phyloP scores from a whole-genome alignment of 208 protist species.

The Acanthamoeba culbertsoni region DNA sequence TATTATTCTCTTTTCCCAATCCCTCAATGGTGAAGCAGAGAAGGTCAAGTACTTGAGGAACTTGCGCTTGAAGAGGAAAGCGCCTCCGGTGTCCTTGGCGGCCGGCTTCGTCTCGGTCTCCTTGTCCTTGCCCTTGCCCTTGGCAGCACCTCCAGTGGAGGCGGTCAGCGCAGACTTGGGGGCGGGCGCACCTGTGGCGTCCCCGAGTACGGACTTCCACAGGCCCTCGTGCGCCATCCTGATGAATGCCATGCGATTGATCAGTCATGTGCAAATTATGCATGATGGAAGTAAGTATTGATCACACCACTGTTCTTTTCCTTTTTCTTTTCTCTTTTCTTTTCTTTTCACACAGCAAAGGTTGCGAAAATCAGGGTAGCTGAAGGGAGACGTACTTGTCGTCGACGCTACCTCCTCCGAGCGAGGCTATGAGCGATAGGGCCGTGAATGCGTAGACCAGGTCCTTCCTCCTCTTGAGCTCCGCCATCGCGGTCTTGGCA shows the following conservation, averaged over 20 bases:
- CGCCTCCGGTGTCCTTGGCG: not conserved
- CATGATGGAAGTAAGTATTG: not conserved
- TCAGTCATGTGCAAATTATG: not conserved
- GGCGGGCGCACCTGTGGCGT: not conserved
- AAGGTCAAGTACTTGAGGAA: not conserved
- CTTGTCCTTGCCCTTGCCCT: slow-evolving; percentile 46
- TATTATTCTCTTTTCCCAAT: not conserved
- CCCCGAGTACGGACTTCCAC: slow-evolving; percentile 10
- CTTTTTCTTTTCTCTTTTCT: too few relatives aligned
- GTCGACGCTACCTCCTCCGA: not conserved
- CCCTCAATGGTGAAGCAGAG: not conserved
- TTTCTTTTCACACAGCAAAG: not conserved
- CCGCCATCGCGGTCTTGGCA: slow-evolving; percentile 11
- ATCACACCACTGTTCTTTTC: too few relatives aligned
- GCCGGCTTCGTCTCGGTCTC: not conserved
- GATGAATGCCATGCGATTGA: not conserved
- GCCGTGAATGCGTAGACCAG: slow-evolving; percentile 46
- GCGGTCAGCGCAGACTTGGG: not conserved
- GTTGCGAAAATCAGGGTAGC: not conserved
- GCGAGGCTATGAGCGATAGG: slow-evolving; percentile 6
- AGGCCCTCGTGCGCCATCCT: slow-evolving; percentile 24
- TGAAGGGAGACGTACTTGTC: slow-evolving; percentile 15
- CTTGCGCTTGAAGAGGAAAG: slow-evolving; percentile 32
- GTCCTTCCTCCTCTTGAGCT: slow-evolving; percentile 55
- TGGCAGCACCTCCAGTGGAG: not conserved